Evolutionary conservation across 163 green algal genomes (phyloP), one percentile per base, ranked within the genome.

Genomic region (Scenedesmus sp.): DNA sequence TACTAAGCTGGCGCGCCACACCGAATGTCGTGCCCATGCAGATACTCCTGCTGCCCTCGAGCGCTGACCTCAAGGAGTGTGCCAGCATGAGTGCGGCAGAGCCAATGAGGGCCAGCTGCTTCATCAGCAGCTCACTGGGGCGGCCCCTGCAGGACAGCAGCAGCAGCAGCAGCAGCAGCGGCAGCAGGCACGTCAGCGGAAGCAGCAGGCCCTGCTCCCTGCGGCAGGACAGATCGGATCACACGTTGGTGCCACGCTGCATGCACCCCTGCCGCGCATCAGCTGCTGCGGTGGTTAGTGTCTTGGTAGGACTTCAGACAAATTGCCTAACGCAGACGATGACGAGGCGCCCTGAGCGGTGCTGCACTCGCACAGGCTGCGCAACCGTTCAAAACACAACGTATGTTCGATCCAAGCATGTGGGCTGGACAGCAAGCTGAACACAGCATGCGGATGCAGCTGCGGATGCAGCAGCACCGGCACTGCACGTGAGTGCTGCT

Each of bases 41-140:
- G n/a, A 24, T 30, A 26, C 44, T 43, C 10, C 26, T 70, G 79
- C 80, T 46, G 49, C 49, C 0, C 53, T 43, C n/a, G n/a, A n/a
- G n/a, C n/a, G n/a, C n/a, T n/a, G n/a, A 87, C 78, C 42, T 87
- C 53, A 82, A 37, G 33, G 87, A 91, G 78, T 87, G 42, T 9
- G 78, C 78, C 22, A 91, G 26, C 78, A 91, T 15, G 37, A 91
- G 51, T 46, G 78, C 59, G 76, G 78, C 59, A 30, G 56, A 37
- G n/a, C 87, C 87, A 26, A 91, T 82, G 33, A 91, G 40, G 13
- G 87, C 87, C 42, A 91, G 40, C 73, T 91, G 87, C 87, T 82
- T 86, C 87, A 91, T 87, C 49, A 91, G 37, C 42, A 91, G 49
- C 87, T 91, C 87, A 65, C 35, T 87, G 46, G 53, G 78, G 40